Conservation (phyloP, 345 rosid species). For the Dovyalis caffra region DNA sequence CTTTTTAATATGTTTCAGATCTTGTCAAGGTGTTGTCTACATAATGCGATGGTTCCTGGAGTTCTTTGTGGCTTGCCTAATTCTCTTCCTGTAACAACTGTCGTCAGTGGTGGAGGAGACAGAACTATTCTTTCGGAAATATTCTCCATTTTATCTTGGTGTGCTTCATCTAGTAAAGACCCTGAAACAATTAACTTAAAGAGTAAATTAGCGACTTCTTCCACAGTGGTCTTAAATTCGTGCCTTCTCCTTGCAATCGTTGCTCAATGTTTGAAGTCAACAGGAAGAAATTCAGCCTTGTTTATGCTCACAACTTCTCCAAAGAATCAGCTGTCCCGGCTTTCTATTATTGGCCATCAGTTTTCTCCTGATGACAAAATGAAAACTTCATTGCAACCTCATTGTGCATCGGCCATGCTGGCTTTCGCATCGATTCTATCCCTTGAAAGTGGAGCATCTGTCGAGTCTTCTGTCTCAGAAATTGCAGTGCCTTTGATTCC, state of each 20-base stretch:
- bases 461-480: conserved; percentile 70
- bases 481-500: conserved; percentile 88
- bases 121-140: conserved; percentile 86
- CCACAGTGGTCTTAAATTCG: conserved; percentile 53
- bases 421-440: conserved; percentile 89
- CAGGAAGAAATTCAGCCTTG: conserved; percentile 80
- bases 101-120: conserved; percentile 93
- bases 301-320: conserved; percentile 87
- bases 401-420: conserved; percentile 87
- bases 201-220: conserved; percentile 57
- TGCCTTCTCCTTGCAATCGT: conserved; percentile 70
- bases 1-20: conserved; percentile 51
- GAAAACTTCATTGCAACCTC: conserved; percentile 54
- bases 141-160: conserved; percentile 60
- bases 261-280: conserved; percentile 83
- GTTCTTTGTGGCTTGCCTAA: conserved; percentile 90
- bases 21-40: conserved; percentile 85
- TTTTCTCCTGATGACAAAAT: conserved; percentile 65
- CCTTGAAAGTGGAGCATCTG: conserved; percentile 78
- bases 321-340: conserved; percentile 78
- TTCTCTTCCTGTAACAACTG: conserved; percentile 73
- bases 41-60: conserved; percentile 65
- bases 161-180: conserved; percentile 58
- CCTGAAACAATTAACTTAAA: conserved; percentile 48
- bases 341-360: conserved; percentile 68